Evolutionary conservation across 2,329 filamentous ascomycete genomes (phyloP), one percentile per base, ranked within the genome.

Genomic region (Colletotrichum noveboracense): DNA sequence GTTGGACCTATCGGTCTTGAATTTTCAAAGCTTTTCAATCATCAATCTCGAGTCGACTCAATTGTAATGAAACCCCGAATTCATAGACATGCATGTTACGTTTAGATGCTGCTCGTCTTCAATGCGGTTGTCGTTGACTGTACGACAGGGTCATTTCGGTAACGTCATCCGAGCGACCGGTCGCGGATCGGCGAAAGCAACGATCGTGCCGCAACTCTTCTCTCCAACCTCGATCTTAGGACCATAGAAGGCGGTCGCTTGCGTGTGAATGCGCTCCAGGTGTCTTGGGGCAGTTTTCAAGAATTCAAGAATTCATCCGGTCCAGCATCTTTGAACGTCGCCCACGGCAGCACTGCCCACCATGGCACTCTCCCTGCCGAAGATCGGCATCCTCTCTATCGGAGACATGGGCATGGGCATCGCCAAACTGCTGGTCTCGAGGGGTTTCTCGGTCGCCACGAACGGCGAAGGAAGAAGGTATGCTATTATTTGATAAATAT

Each of bases 381-480:
- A 84, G 74, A 82, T 91, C 56, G 88, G 87, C 69, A 86, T 90
- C 72, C 79, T 90, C 76, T 91, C 89, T 43, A 85, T 90, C 71
- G 89, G 89, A 7, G 89, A 90, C 77, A 91, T 91, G 89, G 89
- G 89, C 68, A 82, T 85, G 75, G 89, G 88, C 55, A 87, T 90
- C 55, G 89, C 89, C 72, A 85, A 83, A 73, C 79, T 90, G 13
- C 84, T 90, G 12, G 80, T 86, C 43, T 86, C 87, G 16, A 83
- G 87, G 55, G 87, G 87, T 8, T 90, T 89, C 77, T 77, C 84
- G 5, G 88, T 90, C 13, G 84, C 86, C 18, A 90, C 89, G 8
- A 90, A 89, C 75, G 82, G 84, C 76, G 80, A 83, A 52, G 88
- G 87, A 26, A 83, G 89, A 81, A 90, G 87, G 88, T 86, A 76